Base-by-base conservation (phyloP, 1,284 basidiomycete genomes). In the Trichosporon sp. region DNA sequence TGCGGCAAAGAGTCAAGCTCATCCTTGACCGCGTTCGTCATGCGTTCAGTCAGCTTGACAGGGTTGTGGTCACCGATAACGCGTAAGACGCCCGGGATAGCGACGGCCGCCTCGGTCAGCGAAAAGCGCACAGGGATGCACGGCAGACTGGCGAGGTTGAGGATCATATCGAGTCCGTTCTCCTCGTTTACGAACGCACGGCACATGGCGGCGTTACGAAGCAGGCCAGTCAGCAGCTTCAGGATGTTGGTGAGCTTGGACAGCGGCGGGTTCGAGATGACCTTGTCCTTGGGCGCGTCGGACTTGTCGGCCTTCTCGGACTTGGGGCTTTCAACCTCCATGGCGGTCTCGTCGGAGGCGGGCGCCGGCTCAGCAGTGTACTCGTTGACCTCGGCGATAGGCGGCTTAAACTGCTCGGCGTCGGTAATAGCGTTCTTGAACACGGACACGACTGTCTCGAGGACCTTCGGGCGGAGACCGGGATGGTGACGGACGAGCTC, bases 401-500 rank as follows among this genome's bases (percentile, higher is more conserved):
- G 11, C 0, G 78, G 78, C 14, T 71, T 75, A 59, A 79, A 80
- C 10, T 70, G 68, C 35, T 75, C 66, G 1, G 76, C 82, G 16
- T 71, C 71, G 10, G 75, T 72, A 21, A 76, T 90, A 43, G 97
- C 91, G 79, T 88, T 88, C 70, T 87, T 85, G 75, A 98, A 85
- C 1, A 91, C 89, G 0, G 87, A 85, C 68, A 90, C 89, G 70
- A 95, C 85, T 0, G 91, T 88, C 19, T 91, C 89, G 76, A 97
- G 91, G 2, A 98, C 91, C 46, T 90, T 83, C 4, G 88, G 84
- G 81, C 96, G 96, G 69, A 99, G 86, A 0, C 89, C 87, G 1
- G 97, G 97, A 81, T 99, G 97, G 80, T 99, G 97, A 5, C 97
- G 90, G 72, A 97, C 91, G 69, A 99, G 90, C 81, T 99, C 97